Base-by-base conservation (phyloP, 345 rosid genomes). In the Cardamine chenopodiifolia region DNA sequence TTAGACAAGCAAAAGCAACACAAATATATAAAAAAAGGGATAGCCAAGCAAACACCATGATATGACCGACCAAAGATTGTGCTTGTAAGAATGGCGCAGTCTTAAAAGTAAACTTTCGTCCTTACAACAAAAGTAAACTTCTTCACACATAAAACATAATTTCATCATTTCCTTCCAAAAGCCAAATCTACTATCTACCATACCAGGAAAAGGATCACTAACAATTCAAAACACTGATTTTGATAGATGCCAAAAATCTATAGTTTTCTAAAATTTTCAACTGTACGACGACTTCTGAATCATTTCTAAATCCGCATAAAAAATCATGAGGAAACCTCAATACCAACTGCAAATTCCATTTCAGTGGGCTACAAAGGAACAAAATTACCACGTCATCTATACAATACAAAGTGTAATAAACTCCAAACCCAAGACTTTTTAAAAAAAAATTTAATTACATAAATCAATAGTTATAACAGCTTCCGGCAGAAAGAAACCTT, bases 351-450 rank as follows among this genome's bases (percentile, higher is more conserved):
- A 59, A 39, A 6, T 59, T 49, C 62, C 12, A 68, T 12, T 59
- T 59, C 54, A 37, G 12, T 9, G 23, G n/a, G n/a, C n/a, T 31
- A 44, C 58, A 37, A 50, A 48, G 47, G n/a, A 68, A 76, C 75
- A 34, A 54, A 62, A 23, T 13, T 37, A 52, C 53, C 69, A 75
- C 63, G 74, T 60, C 69, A 75, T 31, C 28, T 49, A 4, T 1
- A 75, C 25, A 50, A 19, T 18, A 44, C 9, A 49, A 28, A 56
- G 44, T 50, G 56, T 29, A 19, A 32, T 17, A 70, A 50, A 25
- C 70, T 47, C 60, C 34, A 42, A 68, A 40, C 34, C 67, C 40
- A 8, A 71, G 15, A 34, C n/a, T n/a, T n/a, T 19, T 0, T 53
- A 17, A 8, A 7, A 7, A 15, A 5, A 29, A 3, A 3, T 28